Evolutionary conservation across 176 grass and related monocot species (phyloP), one percentile per base, ranked within the genome.

Genomic region (Ananas comosus): DNA sequence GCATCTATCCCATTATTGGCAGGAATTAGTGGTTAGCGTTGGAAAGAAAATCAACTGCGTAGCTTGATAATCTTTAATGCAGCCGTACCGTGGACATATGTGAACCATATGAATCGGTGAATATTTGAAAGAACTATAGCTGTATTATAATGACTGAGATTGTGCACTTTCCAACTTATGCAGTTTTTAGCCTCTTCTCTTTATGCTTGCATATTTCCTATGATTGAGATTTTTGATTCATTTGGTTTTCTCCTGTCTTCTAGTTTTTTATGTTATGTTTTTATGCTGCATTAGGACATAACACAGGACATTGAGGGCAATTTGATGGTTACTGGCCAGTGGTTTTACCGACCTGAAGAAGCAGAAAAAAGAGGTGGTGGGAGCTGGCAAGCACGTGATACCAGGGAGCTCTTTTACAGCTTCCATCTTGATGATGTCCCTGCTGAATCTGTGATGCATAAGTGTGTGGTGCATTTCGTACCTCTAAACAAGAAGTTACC

Each of bases 281-380:
- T 21, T 72, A 18, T 18, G 56, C 56, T 75, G 53, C 27, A 77
- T 22, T 74, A 91, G 84, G 89, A 99, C 66, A 99, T 99, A 72
- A 86, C 84, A 67, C 83, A 87, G 78, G 78, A 85, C 56, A 63
- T 33, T 24, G 72, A 93, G 25, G 89, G 82, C 13, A 93, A 51
- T 82, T 68, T 99, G 72, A 83, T 76, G 53, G 67, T 99, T 59
- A 99, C 78, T 64, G 89, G 94, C 28, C 94, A 99, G 47, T 99
- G 94, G 94, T 99, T 99, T 85, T 99, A 99, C 69, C 83, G 94
- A 64, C 94, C 94, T 54, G 94, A 93, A 83, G 94, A 99, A 64
- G 94, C 94, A 70, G 89, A 93, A 29, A 90, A 81, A 81, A 99
- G 82, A 66, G 87, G 75, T 76, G 94, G 94, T 68, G 94, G 94